Conservation (phyloP, 768 basidiomycete genomes). For the Mycena crocata region DNA sequence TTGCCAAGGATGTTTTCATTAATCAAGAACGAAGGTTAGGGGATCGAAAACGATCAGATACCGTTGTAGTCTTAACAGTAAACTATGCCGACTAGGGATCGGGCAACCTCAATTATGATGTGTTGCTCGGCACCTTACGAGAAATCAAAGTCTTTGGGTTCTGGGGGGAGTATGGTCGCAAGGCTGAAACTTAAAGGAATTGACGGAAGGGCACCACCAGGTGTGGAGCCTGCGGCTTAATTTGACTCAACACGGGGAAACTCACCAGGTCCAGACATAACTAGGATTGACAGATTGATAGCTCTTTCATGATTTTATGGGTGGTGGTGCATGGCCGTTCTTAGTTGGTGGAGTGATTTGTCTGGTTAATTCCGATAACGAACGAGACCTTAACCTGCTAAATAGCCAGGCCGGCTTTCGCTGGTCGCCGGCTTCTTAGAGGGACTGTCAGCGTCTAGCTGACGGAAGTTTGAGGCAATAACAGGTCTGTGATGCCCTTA, state of each 20-base stretch:
- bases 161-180: conserved; percentile 82
- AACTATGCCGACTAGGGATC: conserved; percentile 24
- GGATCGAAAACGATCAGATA: conserved; percentile 89
- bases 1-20: too few species aligned
- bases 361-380: conserved; percentile 97
- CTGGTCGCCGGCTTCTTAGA: conserved; percentile 87
- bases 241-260: conserved; percentile 88
- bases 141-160: conserved; percentile 94
- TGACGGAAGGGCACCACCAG: conserved; percentile 72
- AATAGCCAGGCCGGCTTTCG: conserved; percentile 85
- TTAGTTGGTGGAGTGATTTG: conserved; percentile 95
- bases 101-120: conserved; percentile 66
- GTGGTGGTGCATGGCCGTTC: conserved; percentile 92
- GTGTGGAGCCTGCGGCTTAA: conserved; percentile 81
- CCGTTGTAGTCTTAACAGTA: conserved; percentile 37
- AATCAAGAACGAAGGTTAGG: conserved; percentile 87
- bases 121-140: conserved; percentile 83
- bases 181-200: conserved; percentile 73
- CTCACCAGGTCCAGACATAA: conserved; percentile 85
- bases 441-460: conserved; percentile 85
- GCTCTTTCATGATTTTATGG: conserved; percentile 88
- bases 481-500: conserved; percentile 93
- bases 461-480: conserved; percentile 91
- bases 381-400: conserved; percentile 95
- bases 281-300: conserved; percentile 85